Evolutionary conservation across 2,329 filamentous ascomycete species (phyloP), one percentile per base, ranked within the genome.

Genomic region (Cordyceps fumosorosea): DNA sequence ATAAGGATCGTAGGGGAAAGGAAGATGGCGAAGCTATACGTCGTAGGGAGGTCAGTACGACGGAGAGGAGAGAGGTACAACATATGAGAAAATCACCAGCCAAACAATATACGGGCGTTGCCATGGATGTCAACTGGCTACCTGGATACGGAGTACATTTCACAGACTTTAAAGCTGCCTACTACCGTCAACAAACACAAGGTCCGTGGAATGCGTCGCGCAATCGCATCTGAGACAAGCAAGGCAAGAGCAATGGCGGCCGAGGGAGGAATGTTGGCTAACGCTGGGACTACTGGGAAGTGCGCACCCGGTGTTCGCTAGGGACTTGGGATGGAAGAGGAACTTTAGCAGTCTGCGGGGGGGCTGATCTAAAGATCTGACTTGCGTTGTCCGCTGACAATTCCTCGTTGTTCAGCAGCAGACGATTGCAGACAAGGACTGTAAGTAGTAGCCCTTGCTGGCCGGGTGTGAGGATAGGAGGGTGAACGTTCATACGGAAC

Each of bases 261-360:
- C 26, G 54, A 55, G 58, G 57, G 58, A 63, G 58, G 63, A 61
- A 63, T 63, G 61, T 32, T 58, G 56, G 62, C 48, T 40, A 24
- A 37, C 20, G 32, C 42, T 12, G 51, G 62, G 52, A 42, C 48
- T 47, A 14, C 14, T 55, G 58, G 55, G 34, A 57, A 34, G 47
- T 22, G n/a, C 44, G 29, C 32, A 37, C 32, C 34, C 26, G 34
- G 5, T 20, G 8, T 29, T 1, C 11, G 22, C 22, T 22, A 54
- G 29, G 40, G 40, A 6, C 14, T 18, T 18, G 40, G n/a, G 16
- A 44, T 5, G 16, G 5, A 6, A 5, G 40, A n/a, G 40, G 6
- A 44, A n/a, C 47, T 24, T 1, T 40, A 3, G n/a, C 12, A 48
- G 7, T 14, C 2, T 45, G 20, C 26, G n/a, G n/a, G n/a, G 29